Evolutionary conservation across 2,329 filamentous ascomycete species (phyloP).

Genomic region (Ophidiomyces ophidiicola): DNA sequence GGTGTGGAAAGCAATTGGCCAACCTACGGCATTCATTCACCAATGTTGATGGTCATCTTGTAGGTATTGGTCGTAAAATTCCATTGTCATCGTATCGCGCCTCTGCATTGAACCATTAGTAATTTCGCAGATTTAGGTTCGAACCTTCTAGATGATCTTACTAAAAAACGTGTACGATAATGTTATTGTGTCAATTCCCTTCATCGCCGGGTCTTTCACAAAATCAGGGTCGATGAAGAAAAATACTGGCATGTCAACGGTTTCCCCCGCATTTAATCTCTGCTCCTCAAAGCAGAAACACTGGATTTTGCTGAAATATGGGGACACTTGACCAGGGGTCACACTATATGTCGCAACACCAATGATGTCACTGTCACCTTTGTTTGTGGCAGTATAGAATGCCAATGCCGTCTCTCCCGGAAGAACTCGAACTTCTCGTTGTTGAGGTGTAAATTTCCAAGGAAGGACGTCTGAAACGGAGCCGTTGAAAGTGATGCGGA

Average conservation of each 20-base stretch:
- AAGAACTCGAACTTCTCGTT: slow-evolving; percentile 87
- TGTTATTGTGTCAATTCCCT: slow-evolving; percentile 85
- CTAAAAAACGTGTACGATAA: slow-evolving; percentile 98
- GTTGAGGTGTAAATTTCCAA: slow-evolving; percentile 95
- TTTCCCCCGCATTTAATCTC: slow-evolving; percentile 84
- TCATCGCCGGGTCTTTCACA: slow-evolving; percentile 84
- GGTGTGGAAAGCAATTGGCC: too few relatives aligned
- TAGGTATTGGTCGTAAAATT: slow-evolving; percentile 47
- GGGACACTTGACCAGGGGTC: slow-evolving; percentile 85
- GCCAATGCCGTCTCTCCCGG: slow-evolving; percentile 94
- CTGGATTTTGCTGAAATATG: slow-evolving; percentile 98
- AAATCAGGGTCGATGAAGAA: slow-evolving; percentile 98
- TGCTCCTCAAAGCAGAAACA: slow-evolving; percentile 99
- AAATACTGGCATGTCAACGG: slow-evolving; percentile 98
- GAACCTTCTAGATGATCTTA: slow-evolving; percentile 40
- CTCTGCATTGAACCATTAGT: slow-evolving; percentile 39
- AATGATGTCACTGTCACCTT: slow-evolving; percentile 82
- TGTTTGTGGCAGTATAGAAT: slow-evolving; percentile 95
- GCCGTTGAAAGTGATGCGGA: slow-evolving; percentile 91
- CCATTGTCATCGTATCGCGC: slow-evolving; percentile 76
- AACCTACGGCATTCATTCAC: too few relatives aligned
- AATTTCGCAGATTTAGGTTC: slow-evolving; percentile 11
- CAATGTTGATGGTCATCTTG: too few relatives aligned
- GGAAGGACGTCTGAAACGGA: slow-evolving; percentile 90
- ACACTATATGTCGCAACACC: slow-evolving; percentile 97